Conservation (phyloP, 2,329 filamentous ascomycete species). For the Stromatinia cepivora region DNA sequence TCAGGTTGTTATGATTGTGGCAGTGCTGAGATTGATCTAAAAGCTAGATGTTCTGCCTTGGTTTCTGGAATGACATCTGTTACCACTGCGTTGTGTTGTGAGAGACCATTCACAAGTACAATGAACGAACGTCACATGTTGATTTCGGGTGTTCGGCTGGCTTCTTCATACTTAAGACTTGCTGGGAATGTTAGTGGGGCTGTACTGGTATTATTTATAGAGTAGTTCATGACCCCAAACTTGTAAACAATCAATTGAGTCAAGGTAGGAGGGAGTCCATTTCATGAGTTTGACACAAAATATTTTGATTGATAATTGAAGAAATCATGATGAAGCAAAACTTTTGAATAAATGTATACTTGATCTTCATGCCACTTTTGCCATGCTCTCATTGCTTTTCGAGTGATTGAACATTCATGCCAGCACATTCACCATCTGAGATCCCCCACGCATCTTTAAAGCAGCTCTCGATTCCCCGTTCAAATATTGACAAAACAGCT, state of each 20-base stretch:
- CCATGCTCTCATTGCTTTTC: background rate
- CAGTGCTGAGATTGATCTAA: slow-evolving; percentile 3
- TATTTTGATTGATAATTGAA: background rate
- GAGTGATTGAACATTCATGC: background rate
- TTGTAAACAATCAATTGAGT: background rate
- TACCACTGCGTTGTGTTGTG: background rate
- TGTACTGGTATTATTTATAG: background rate
- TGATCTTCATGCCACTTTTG: background rate
- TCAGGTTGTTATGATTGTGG: background rate
- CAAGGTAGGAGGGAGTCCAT: background rate
- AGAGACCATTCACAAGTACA: slow-evolving; percentile 3
- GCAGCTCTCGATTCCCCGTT: background rate
- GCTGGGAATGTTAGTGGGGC: background rate
- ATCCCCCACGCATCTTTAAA: background rate
- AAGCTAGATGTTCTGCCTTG: slow-evolving; percentile 14
- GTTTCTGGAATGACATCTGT: slow-evolving; percentile 4
- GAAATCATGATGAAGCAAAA: background rate
- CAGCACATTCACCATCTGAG: too few species aligned
- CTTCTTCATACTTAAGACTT: background rate
- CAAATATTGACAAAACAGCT: slow-evolving; percentile 1
- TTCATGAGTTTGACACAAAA: background rate
- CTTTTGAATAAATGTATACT: background rate
- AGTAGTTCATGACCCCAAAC: background rate
- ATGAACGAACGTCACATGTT: background rate
- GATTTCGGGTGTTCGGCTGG: background rate